Conservation (phyloP, 2,329 filamentous ascomycete genomes). For the Akanthomyces uredinophilus region DNA sequence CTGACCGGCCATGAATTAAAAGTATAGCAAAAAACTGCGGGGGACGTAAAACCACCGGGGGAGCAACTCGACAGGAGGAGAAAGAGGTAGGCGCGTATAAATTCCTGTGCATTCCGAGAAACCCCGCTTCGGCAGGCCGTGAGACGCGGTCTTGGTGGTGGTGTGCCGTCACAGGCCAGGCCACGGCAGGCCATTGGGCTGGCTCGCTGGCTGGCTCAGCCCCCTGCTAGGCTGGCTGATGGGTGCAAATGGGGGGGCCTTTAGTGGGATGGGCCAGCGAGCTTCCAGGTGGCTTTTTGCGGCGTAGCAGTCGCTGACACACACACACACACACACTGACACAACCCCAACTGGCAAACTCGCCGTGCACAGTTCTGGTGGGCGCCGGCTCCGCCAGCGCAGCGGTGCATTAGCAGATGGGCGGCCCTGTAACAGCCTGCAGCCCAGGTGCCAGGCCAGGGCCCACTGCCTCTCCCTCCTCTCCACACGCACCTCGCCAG, state of each 20-base stretch:
- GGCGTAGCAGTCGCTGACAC: neutral
- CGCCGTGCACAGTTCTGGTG: too few relatives aligned
- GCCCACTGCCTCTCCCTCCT: too few relatives aligned
- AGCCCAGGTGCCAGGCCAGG: too few relatives aligned
- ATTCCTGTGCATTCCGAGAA: constrained; percentile 9
- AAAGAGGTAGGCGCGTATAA: neutral
- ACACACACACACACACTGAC: neutral
- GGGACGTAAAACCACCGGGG: neutral
- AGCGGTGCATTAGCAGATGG: too few relatives aligned
- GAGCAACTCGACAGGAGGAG: too few relatives aligned
- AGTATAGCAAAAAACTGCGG: neutral
- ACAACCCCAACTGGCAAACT: neutral
- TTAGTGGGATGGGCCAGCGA: neutral
- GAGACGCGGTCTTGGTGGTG: neutral
- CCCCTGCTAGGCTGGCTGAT: constrained; percentile 4
- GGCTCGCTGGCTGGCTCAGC: too few relatives aligned
- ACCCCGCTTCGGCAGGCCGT: constrained; percentile 1
- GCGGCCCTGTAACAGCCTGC: too few relatives aligned
- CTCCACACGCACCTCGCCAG: too few relatives aligned
- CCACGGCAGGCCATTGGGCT: neutral
- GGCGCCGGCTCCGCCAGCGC: too few relatives aligned
- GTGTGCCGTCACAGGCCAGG: neutral
- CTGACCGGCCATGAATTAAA: neutral
- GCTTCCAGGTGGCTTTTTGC: neutral
- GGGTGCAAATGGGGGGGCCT: neutral